phyloP scores from a whole-genome alignment of 495 filamentous ascomycete genomes.

The Penicillium egyptiacum region DNA sequence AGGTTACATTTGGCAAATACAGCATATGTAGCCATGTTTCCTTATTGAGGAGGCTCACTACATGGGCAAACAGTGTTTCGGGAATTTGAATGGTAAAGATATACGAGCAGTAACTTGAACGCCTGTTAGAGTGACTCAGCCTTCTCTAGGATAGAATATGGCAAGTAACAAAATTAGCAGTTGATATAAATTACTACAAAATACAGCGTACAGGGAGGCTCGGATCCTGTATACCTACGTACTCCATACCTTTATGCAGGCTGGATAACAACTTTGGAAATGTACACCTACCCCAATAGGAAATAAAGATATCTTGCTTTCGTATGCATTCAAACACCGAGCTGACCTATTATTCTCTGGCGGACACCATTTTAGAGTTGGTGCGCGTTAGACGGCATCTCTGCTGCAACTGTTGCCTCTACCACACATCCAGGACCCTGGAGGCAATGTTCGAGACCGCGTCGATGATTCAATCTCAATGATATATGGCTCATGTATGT shows the following conservation, averaged over 20 bases:
- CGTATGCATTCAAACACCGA: neutral
- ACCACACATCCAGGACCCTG: neutral
- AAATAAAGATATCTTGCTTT: neutral
- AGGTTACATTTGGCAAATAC: neutral
- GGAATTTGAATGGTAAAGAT: neutral
- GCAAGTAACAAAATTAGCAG: neutral
- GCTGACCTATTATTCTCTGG: neutral
- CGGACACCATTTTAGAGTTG: neutral
- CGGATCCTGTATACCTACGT: slow-evolving; percentile 2
- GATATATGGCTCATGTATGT: neutral
- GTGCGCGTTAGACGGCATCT: neutral
- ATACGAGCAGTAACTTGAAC: neutral
- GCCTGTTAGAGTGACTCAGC: neutral
- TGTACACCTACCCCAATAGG: neutral
- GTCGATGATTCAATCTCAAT: neutral
- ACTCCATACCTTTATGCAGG: slow-evolving; percentile 15
- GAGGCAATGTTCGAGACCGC: neutral
- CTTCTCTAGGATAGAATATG: slow-evolving; percentile 2
- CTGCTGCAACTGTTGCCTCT: neutral
- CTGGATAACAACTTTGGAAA: slow-evolving; percentile 13
- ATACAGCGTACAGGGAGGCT: neutral
- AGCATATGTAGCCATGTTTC: neutral
- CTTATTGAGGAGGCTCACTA: neutral
- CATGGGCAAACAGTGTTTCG: neutral
- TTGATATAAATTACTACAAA: neutral